Evolutionary conservation across 2,329 filamentous ascomycete species (phyloP), one percentile per base, ranked within the genome.

Genomic region (Trichoderma afroharzianum): DNA sequence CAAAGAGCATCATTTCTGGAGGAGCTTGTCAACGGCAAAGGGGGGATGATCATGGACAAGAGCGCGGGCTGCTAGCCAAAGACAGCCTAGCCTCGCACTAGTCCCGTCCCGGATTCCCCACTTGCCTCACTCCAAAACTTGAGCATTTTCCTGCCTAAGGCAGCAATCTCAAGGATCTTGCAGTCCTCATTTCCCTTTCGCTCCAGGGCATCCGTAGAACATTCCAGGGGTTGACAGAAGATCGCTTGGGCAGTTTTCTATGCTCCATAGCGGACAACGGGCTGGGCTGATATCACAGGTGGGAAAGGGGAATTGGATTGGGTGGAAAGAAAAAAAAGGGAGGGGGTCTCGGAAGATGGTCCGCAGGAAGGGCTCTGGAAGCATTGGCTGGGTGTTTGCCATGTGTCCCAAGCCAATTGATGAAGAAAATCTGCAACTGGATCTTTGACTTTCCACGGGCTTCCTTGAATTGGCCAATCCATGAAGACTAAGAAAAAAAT

Each of bases 391-490:
- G 30, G 32, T 55, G 43, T 30, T 32, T 70, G 68, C 61, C 47
- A 71, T 66, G 61, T 63, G 68, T 62, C 59, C 53, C 61, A 66
- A 32, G 68, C 62, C 59, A 64, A 71, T 71, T 71, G 68, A 71
- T 36, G 68, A 71, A 71, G 68, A 64, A 43, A 26, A 26, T 15
- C 11, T 58, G 63, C 63, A 33, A 21, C 33, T 61, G 47, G 18
- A 15, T 33, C 24, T 50, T 62, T 59, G n/a, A 14, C 32, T 47
- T 69, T 69, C 66, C 28, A 62, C 36, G 32, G 7, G 21, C 26
- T 69, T 69, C 57, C 24, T 53, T 28, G 24, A 43, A 43, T 58
- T n/a, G 63, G 30, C 43, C 63, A 64, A 55, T 64, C 28, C 11
- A 21, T 7, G 21, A 61, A 61, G 2, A 59, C 24, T 33, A 58